Evolutionary conservation across 1,139 yeast genomes (phyloP), one percentile per base, ranked within the genome.

Genomic region (Sugiyamaella grinbergsii): DNA sequence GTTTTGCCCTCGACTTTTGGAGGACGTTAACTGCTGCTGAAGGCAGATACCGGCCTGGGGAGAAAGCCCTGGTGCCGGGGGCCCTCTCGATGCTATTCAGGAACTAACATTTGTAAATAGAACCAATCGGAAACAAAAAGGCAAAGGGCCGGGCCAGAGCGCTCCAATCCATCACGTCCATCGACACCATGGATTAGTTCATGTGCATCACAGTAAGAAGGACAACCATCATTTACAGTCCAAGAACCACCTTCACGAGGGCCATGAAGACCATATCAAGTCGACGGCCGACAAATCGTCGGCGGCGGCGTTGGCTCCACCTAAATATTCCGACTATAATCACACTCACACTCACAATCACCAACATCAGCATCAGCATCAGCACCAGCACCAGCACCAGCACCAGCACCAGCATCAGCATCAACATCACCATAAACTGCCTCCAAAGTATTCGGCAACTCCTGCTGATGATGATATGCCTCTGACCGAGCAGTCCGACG

Each of bases 221-320:
- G 54, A 51, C 23, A 51, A 51, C 22, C 54, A 51, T 29, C 54
- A 51, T 36, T 19, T 51, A 20, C 45, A 51, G 39, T 47, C 54
- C 3, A 34, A 22, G 19, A 18, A 38, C 20, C 54, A 51, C 19
- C 42, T 31, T 18, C 54, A 51, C 28, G 47, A 47, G 16, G 51
- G 54, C 33, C 54, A 51, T 40, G 48, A 31, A 2, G 48, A 40
- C 11, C 45, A 47, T 31, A 29, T 47, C 23, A 47, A 39, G 32
- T 5, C 11, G 10, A n/a, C 45, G 5, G 29, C 18, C 10, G 42
- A 24, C 7, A n/a, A 4, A 4, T 16, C 15, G 16, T n/a, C 16
- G 19, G 22, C 13, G 3, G 11, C 18, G 8, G 34, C 18, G 36
- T n/a, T 11, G n/a, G 3, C 13, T 11, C 40, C 40, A 4, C 40